Base-by-base conservation (phyloP, 768 basidiomycete genomes). In the Suillus fuscotomentosus region DNA sequence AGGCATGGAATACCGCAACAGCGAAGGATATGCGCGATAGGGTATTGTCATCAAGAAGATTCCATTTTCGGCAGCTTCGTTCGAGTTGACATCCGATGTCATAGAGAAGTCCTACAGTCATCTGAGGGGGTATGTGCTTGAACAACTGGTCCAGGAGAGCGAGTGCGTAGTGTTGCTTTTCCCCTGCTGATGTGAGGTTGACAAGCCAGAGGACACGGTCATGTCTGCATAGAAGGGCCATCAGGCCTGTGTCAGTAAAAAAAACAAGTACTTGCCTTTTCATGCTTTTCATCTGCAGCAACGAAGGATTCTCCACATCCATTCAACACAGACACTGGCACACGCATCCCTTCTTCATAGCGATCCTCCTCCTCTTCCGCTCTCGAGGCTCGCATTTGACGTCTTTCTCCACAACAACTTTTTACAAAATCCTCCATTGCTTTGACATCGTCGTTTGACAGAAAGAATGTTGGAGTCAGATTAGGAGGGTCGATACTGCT, bases 1-100 rank as follows among this genome's bases (percentile, higher is more conserved):
- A 77, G 0, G 75, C 77, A 66, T 79, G 78, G 73, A 80, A 76
- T 0, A 72, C 76, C 10, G 73, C 73, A 2, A 75, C 73, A 2
- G 69, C 69, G 34, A 74, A 76, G 1, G 41, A 24, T 13, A 79
- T 39, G 5, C 66, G 50, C 0, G 36, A 41, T 48, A 55, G 45
- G 9, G 63, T 34, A 5, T 54, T 53, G 31, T 54, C 17, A 9
- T 47, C 41, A 1, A 63, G 55, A 38, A 63, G 39, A 0, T 54
- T 31, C 41, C 55, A 59, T 13, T 63, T 63, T 22, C 1, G 66
- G 67, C 67, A 36, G 62, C 71, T 74, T 10, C 60, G 59, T 10
- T 74, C 60, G 5, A 70, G 41, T 22, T 68, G 64, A 62, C 73
- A 74, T 1, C 63, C 24, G 20, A 74, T 72, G 60, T 74, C 70